A percentile compares a stretch with the other conserved stretches of the same genome.
These are phyloP conservation scores for Mycena indigotica DNA, from an alignment of 768 basidiomycete genomes.

Conservation along the genomic window DNA sequence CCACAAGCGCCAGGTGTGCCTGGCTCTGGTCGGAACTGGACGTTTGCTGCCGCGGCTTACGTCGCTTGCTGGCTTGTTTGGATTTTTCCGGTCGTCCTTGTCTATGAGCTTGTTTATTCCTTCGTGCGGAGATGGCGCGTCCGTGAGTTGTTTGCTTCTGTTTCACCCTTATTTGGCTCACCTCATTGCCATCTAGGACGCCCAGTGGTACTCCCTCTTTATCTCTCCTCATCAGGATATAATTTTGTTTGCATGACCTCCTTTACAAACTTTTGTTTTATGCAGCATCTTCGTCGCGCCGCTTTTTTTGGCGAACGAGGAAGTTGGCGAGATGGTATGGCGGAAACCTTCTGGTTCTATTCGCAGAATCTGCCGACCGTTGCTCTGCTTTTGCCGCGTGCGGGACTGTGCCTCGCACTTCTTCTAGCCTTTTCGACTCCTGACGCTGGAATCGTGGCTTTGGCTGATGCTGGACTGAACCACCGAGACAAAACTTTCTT, in stretches of 20 bases:
- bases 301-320: slow-evolving; percentile 61
- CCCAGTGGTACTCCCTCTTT: slow-evolving; percentile 80
- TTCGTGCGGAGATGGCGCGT: slow-evolving; percentile 77
- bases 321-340: slow-evolving; percentile 57
- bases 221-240: slow-evolving; percentile 78
- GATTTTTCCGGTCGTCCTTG: slow-evolving; percentile 68
- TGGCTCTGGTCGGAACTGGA: slow-evolving; percentile 78
- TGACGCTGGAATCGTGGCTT: slow-evolving; percentile 46
- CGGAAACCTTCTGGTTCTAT: slow-evolving; percentile 84
- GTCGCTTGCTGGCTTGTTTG: slow-evolving; percentile 79
- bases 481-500: slow-evolving; percentile 79
- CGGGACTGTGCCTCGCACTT: slow-evolving; percentile 71
- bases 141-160: slow-evolving; percentile 54
- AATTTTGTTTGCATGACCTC: slow-evolving; percentile 76
- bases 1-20: slow-evolving; percentile 68
- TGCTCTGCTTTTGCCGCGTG: slow-evolving; percentile 79
- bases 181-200: slow-evolving; percentile 54
- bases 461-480: slow-evolving; percentile 49
- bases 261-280: slow-evolving; percentile 82
- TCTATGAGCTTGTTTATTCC: slow-evolving; percentile 79
- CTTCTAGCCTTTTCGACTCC: slow-evolving; percentile 65
- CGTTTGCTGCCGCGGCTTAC: slow-evolving; percentile 80
- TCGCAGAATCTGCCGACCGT: slow-evolving; percentile 86
- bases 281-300: slow-evolving; percentile 74
- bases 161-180: slow-evolving; percentile 18